A percentile compares a stretch with the other conserved stretches of the same genome.
phyloP scores from a whole-genome alignment of 352 stramenopile species.

The Phytopythium vexans region DNA sequence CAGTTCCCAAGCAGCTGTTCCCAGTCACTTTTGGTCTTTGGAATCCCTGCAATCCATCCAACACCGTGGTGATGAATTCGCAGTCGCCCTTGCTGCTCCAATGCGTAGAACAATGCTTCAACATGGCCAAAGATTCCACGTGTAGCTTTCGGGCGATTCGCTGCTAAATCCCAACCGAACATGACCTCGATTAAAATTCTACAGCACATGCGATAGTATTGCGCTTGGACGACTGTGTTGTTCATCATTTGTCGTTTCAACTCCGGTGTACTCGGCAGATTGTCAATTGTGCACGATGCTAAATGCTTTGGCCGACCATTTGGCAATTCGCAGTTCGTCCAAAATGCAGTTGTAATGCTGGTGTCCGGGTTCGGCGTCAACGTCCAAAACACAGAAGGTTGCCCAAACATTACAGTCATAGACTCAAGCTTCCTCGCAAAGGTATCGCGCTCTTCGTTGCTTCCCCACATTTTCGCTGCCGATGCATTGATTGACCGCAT shows the following conservation, averaged over 20 bases:
- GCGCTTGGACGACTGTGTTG: conserved; percentile 7
- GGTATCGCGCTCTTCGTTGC: conserved; percentile 18
- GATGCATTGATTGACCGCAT: conserved; percentile 10
- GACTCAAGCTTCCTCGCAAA: conserved; percentile 13
- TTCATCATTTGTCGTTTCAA: not conserved
- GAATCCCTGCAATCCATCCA: conserved; percentile 18
- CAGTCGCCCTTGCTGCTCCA: conserved; percentile 18
- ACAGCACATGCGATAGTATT: conserved; percentile 10
- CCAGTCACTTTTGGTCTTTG: conserved; percentile 19
- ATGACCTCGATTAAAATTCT: conserved; percentile 1
- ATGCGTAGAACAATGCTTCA: conserved; percentile 16
- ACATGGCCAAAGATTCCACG: conserved; percentile 17
- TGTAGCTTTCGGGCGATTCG: conserved; percentile 14
- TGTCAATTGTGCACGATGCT: not conserved
- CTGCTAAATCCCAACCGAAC: conserved; percentile 6
- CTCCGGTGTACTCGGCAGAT: conserved; percentile 3
- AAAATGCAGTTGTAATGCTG: conserved; percentile 18
- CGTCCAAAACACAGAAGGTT: conserved; percentile 27
- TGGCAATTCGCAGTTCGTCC: conserved; percentile 10
- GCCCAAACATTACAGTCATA: conserved; percentile 12
- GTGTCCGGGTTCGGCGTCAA: conserved; percentile 24
- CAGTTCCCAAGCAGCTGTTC: conserved; percentile 8
- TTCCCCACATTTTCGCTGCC: conserved; percentile 20
- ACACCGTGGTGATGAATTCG: conserved; percentile 21
- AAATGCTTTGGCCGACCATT: conserved; percentile 5